Evolutionary conservation across 768 basidiomycete genomes (phyloP), one percentile per base, ranked within the genome.

Genomic region (Mycena kentingensis): DNA sequence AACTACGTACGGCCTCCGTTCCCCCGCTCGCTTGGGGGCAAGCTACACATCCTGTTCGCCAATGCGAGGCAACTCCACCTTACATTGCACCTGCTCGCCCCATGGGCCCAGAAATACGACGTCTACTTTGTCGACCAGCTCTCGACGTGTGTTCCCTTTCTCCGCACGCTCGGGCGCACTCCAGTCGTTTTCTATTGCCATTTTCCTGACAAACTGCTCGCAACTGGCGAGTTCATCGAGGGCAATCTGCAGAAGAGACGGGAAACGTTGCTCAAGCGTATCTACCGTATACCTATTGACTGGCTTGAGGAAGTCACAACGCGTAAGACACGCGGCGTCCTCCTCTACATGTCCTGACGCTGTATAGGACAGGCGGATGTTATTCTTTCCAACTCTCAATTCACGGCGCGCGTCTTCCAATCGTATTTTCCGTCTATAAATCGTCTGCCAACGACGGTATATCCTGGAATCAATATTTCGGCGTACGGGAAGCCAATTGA

Each of bases 101-200:
- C 74, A 5, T 65, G 69, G 13, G 71, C 77, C 3, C 75, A 78
- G 5, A 63, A 71, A 27, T 84, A 88, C 63, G 95, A 98, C 64
- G 83, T 98, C 19, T 95, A 86, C 72, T 86, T 98, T 53, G 90
- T 98, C 4, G 96, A 98, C 72, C 97, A 98, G 66, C 83, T 98
- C 18, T 93, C 93, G 4, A 93, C 94, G 2, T 93, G 89, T 58
- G 76, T 98, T 22, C 96, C 96, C 0, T 75, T 97, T 52, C 76
- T 99, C 0, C 81, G 90, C 2, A 62, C 73, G 53, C 63, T 90
- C 13, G 80, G 77, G 2, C 75, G 76, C 19, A 90, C 82, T n/a
- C 84, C 92, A 2, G 90, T 96, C 26, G 87, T 98, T 18, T 98
- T 98, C 70, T 98, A 99, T 67, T 96, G 93, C 60, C 97, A 98